Evolutionary conservation across 2,329 filamentous ascomycete species (phyloP).

Genomic region (Penicillium capsulatum): DNA sequence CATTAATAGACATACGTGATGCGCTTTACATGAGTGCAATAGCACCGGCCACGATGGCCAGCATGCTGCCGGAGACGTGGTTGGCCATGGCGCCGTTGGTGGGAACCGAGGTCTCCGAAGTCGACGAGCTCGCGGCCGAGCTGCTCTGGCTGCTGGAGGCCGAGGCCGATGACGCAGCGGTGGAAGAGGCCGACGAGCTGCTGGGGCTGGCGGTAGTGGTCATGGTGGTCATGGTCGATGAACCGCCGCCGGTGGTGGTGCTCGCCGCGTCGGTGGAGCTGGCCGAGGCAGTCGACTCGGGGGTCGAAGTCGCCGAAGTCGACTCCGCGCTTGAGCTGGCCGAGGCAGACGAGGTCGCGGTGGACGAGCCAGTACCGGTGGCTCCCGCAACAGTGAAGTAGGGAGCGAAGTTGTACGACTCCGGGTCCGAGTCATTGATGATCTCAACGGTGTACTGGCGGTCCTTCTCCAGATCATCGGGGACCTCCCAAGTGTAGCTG

Average conservation of each 20-base stretch:
- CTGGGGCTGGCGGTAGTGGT: conserved; percentile 20
- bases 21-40: conserved; percentile 33
- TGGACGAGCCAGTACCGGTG: conserved; percentile 30
- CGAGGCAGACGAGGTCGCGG: conserved; percentile 14
- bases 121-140: conserved; percentile 15
- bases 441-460: conserved; percentile 53
- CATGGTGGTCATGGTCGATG: conserved; percentile 16
- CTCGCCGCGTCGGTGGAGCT: conserved; percentile 11
- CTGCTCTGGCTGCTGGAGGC: conserved; percentile 20
- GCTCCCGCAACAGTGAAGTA: conserved; percentile 49
- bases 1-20: conserved; percentile 1
- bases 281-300: conserved; percentile 21
- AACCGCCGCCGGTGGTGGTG: conserved; percentile 16
- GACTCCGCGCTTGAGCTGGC: too few relatives aligned
- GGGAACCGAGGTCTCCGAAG: conserved; percentile 23
- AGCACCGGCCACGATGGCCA: conserved; percentile 34
- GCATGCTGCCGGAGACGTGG: conserved; percentile 34
- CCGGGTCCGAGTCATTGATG: conserved; percentile 44
- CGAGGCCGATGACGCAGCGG: conserved; percentile 4
- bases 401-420: conserved; percentile 50
- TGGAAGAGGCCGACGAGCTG: conserved; percentile 14
- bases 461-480: conserved; percentile 39
- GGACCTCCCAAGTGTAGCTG: conserved; percentile 48
- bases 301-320: conserved; percentile 20
- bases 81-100: conserved; percentile 30